Evolutionary conservation across 2,329 filamentous ascomycete species (phyloP).

Genomic region (Ophiocordyceps camponoti-rufipedis): DNA sequence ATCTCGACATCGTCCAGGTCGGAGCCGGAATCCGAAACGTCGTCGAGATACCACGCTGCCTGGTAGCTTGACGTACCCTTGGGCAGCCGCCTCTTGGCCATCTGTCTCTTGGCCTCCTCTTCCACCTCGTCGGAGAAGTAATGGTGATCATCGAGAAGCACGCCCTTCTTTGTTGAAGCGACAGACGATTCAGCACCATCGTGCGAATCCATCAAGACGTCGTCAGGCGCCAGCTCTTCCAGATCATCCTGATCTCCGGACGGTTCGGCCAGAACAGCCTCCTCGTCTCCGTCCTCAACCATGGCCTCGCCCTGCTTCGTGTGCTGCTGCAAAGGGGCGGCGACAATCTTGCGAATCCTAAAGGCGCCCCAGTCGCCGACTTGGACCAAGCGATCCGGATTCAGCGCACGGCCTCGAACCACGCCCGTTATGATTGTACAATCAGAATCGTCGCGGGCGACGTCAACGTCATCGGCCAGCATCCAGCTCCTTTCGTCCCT

Average conservation of each 20-base stretch:
- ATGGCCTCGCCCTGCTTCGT: constrained; percentile 48
- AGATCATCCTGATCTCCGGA: constrained; percentile 69
- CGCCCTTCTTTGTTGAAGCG: constrained; percentile 53
- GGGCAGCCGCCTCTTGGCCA: constrained; percentile 56
- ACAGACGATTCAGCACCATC: constrained; percentile 26
- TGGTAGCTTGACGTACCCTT: constrained; percentile 90
- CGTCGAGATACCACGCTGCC: constrained; percentile 76
- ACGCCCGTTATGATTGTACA: constrained; percentile 66
- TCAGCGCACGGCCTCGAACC: constrained; percentile 69
- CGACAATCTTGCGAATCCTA: constrained; percentile 75
- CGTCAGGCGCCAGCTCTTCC: constrained; percentile 71
- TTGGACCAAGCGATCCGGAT: constrained; percentile 78
- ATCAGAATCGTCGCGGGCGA: constrained; percentile 41
- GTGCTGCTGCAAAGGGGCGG: constrained; percentile 47
- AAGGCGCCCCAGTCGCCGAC: constrained; percentile 89
- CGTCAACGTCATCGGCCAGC: constrained; percentile 67
- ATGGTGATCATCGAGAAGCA: constrained; percentile 88
- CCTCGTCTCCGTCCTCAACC: constrained; percentile 37
- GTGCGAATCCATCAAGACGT: constrained; percentile 46
- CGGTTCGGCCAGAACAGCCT: constrained; percentile 50
- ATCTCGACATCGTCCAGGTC: constrained; percentile 55
- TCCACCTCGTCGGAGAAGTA: constrained; percentile 87
- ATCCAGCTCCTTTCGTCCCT: constrained; percentile 93
- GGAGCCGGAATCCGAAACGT: constrained; percentile 69
- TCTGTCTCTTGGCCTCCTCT: constrained; percentile 21